phyloP scores from a whole-genome alignment of 768 basidiomycete genomes.

The Auriscalpium orientale region DNA sequence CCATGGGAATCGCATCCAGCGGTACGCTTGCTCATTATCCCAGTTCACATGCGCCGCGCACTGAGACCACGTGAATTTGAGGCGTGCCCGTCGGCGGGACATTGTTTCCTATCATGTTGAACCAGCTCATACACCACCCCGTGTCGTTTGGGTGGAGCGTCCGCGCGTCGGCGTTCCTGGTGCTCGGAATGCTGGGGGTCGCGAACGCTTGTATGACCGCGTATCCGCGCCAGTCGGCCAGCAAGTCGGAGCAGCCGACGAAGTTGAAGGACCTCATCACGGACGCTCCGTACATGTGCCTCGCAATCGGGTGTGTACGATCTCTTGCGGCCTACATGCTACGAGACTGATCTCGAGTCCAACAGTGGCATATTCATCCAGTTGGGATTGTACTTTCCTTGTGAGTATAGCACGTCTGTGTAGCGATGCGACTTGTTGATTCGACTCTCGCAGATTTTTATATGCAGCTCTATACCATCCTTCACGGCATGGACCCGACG shows the following conservation, averaged over 20 bases:
- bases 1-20: constrained; percentile 24
- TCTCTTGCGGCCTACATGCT: background rate
- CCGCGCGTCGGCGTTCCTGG: constrained; percentile 22
- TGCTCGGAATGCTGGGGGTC: constrained; percentile 12
- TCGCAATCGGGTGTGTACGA: constrained; percentile 11
- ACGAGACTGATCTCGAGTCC: background rate
- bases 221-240: constrained; percentile 2
- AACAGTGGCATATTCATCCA: constrained; percentile 8
- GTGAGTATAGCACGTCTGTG: constrained; percentile 7
- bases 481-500: constrained; percentile 14
- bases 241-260: background rate
- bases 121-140: constrained; percentile 19
- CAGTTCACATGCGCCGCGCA: no score
- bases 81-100: constrained; percentile 28
- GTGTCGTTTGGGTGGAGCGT: constrained; percentile 37
- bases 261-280: constrained; percentile 6
- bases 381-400: constrained; percentile 19
- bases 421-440: background rate
- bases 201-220: constrained; percentile 18
- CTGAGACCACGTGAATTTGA: background rate
- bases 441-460: constrained; percentile 16
- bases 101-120: constrained; percentile 29
- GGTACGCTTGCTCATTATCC: constrained; percentile 13
- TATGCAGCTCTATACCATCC: constrained; percentile 18
- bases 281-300: constrained; percentile 17